These are phyloP conservation scores for Rasamsonia emersonii DNA, from an alignment of 2,329 filamentous ascomycete species.

Conservation along the genomic window DNA sequence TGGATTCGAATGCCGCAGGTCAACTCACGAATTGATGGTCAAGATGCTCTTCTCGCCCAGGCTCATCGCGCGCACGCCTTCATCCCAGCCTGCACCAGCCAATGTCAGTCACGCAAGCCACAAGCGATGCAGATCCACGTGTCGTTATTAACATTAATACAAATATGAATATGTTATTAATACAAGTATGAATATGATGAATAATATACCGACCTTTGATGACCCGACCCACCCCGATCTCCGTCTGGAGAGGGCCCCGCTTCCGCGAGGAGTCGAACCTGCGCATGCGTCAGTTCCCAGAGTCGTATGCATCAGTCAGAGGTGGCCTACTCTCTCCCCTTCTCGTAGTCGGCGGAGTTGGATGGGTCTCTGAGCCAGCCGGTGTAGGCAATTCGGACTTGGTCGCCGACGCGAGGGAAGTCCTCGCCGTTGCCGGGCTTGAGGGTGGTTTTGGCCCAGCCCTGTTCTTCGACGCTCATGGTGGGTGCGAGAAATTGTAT, in stretches of 20 bases:
- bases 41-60: slow-evolving; percentile 84
- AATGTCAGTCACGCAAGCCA: neutral
- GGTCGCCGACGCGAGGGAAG: slow-evolving; percentile 58
- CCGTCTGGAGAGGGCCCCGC: slow-evolving; percentile 64
- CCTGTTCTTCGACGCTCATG: slow-evolving; percentile 55
- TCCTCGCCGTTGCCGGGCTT: slow-evolving; percentile 53
- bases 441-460: slow-evolving; percentile 51
- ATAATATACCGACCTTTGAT: slow-evolving; percentile 61
- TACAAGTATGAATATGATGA: slow-evolving; percentile 1
- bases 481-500: slow-evolving; percentile 6
- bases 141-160: neutral
- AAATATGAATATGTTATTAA: neutral
- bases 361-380: slow-evolving; percentile 68
- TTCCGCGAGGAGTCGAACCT: slow-evolving; percentile 81
- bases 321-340: slow-evolving; percentile 58
- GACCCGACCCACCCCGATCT: slow-evolving; percentile 74
- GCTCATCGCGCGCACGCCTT: slow-evolving; percentile 78
- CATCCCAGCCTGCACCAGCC: slow-evolving; percentile 60
- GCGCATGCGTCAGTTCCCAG: slow-evolving; percentile 4
- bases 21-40: slow-evolving; percentile 63
- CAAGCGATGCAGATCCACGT: slow-evolving; percentile 3
- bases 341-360: slow-evolving; percentile 50
- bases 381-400: slow-evolving; percentile 82
- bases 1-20: slow-evolving; percentile 6
- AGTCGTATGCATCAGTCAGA: slow-evolving; percentile 7